phyloP scores from a whole-genome alignment of 768 basidiomycete species.

The Kwoniella mangroviensis region DNA sequence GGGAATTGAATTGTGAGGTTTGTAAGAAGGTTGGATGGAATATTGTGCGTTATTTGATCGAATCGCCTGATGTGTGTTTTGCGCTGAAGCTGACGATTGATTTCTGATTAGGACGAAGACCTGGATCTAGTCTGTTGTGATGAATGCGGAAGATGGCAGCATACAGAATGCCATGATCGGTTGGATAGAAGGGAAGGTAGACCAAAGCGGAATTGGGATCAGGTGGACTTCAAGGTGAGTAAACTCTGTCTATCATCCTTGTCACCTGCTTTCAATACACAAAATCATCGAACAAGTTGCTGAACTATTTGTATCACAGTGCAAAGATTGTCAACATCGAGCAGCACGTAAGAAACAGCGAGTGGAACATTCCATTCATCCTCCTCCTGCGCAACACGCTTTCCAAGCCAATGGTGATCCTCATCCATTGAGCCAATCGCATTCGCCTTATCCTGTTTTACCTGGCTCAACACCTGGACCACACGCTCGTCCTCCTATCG shows the following conservation, averaged over 20 bases:
- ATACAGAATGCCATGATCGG: constrained; percentile 79
- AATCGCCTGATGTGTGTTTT: background rate
- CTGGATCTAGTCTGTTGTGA: constrained; percentile 81
- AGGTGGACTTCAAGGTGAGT: constrained; percentile 69
- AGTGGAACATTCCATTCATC: background rate
- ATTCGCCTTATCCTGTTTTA: constrained; percentile 17
- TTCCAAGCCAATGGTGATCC: constrained; percentile 5
- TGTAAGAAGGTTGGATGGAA: constrained; percentile 76
- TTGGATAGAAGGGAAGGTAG: constrained; percentile 70
- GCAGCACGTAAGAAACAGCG: constrained; percentile 39
- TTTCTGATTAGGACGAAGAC: constrained; percentile 71
- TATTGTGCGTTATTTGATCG: constrained; percentile 63
- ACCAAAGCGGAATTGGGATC: constrained; percentile 77
- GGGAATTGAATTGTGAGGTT: constrained; percentile 88
- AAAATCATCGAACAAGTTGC: no score
- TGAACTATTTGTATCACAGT: constrained; percentile 24
- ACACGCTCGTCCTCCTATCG: background rate
- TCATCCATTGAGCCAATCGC: constrained; percentile 3
- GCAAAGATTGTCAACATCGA: constrained; percentile 44
- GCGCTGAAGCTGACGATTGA: constrained; percentile 8
- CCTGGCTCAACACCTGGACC: constrained; percentile 12
- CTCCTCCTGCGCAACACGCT: background rate
- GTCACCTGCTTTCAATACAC: no score
- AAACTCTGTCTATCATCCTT: background rate
- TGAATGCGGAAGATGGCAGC: constrained; percentile 83